phyloP scores from a whole-genome alignment of 148 eudicot species.

The Drosera capensis region DNA sequence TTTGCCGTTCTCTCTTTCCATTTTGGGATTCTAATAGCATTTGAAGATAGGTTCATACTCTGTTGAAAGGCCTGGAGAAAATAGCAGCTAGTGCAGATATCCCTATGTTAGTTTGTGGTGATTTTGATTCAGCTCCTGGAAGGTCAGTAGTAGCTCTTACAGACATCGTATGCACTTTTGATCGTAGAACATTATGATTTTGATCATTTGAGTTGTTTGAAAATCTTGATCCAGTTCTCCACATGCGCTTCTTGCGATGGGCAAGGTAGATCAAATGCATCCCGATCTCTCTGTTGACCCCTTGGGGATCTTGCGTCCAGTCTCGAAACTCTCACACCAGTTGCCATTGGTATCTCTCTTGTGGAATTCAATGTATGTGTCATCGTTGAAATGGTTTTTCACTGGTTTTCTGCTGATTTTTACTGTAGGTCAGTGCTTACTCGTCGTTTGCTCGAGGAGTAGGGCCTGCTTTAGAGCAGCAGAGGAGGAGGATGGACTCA shows the following conservation, averaged over 20 bases:
- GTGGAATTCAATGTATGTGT: constrained; percentile 5
- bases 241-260: constrained; percentile 88
- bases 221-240: constrained; percentile 75
- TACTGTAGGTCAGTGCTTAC: constrained; percentile 83
- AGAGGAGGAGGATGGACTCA: constrained; percentile 77
- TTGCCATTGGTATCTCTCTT: constrained; percentile 60
- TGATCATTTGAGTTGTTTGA: too few relatives aligned
- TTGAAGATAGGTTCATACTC: constrained; percentile 88
- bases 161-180: background rate
- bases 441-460: constrained; percentile 81
- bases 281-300: constrained; percentile 77
- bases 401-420: background rate
- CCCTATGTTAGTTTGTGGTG: constrained; percentile 96
- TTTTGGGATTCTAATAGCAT: background rate
- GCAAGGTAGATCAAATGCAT: constrained; percentile 83
- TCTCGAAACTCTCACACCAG: constrained; percentile 62
- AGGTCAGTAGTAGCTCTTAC: constrained; percentile 30
- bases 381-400: constrained; percentile 4
- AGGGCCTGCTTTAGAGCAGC: constrained; percentile 65
- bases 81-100: constrained; percentile 96
- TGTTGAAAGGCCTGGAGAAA: constrained; percentile 91
- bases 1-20: background rate
- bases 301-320: constrained; percentile 77
- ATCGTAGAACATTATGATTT: background rate
- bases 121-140: constrained; percentile 87